Evolutionary conservation across 208 protist genomes (phyloP).

Genomic region (Trypanosoma brucei): DNA sequence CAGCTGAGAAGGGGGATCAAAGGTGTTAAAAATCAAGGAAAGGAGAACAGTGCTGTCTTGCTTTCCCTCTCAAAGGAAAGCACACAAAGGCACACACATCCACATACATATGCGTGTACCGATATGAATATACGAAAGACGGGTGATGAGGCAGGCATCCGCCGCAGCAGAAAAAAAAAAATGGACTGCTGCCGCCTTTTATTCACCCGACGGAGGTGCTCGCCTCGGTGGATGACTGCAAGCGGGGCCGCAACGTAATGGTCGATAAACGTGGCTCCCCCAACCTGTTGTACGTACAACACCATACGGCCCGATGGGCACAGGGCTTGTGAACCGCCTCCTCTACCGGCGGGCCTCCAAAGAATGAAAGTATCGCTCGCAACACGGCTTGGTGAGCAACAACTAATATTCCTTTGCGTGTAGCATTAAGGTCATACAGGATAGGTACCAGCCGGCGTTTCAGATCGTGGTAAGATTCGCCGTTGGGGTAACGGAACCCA

Average conservation of each 20-base stretch:
- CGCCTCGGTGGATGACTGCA: neutral
- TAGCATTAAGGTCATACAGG: constrained; percentile 55
- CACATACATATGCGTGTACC: too few relatives aligned
- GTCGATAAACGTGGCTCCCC: constrained; percentile 51
- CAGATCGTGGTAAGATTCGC: constrained; percentile 83
- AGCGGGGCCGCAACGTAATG: constrained; percentile 41
- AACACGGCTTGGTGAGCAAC: constrained; percentile 82
- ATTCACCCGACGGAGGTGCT: neutral
- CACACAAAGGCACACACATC: too few relatives aligned
- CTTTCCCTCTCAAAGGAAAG: too few relatives aligned
- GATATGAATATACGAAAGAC: too few relatives aligned
- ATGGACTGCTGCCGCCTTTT: neutral
- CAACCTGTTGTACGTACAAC: constrained; percentile 62
- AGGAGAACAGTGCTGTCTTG: too few relatives aligned
- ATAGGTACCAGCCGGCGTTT: constrained; percentile 58
- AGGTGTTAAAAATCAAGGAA: too few relatives aligned
- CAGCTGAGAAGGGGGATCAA: constrained; percentile 3
- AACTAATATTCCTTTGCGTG: constrained; percentile 52
- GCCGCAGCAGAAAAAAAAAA: constrained; percentile 4
- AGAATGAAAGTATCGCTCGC: constrained; percentile 73
- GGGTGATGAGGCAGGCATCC: too few relatives aligned
- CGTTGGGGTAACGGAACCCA: constrained; percentile 80
- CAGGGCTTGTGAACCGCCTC: constrained; percentile 66
- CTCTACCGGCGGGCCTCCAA: constrained; percentile 57
- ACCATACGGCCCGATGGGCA: constrained; percentile 74